Conservation (phyloP, 139 green algal species). For the Micractinium sp. region DNA sequence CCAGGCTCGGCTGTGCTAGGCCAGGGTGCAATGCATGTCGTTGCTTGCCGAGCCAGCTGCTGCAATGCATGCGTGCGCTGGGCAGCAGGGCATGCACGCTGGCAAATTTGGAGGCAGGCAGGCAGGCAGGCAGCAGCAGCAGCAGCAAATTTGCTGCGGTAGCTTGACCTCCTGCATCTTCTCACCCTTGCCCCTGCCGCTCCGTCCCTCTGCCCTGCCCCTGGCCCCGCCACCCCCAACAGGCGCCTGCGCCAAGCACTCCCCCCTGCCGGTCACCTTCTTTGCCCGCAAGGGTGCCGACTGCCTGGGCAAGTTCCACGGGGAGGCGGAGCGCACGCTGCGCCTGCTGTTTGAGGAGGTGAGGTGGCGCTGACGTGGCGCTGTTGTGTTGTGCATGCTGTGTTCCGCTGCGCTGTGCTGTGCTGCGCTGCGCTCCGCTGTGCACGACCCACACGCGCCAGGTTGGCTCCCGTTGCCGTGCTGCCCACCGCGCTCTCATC, state of each 20-base stretch:
- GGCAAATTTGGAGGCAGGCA: background rate
- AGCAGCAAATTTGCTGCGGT: background rate
- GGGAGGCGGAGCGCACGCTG: slow-evolving; percentile 89
- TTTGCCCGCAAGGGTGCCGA: slow-evolving; percentile 89
- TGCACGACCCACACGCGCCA: too few relatives aligned
- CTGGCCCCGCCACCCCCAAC: background rate
- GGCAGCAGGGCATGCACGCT: background rate
- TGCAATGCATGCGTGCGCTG: too few relatives aligned
- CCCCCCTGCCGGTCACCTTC: slow-evolving; percentile 70
- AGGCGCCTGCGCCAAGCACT: slow-evolving; percentile 56
- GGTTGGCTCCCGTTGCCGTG: too few relatives aligned
- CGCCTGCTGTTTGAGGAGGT: slow-evolving; percentile 86
- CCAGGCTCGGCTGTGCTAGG: too few relatives aligned
- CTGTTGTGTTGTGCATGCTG: background rate
- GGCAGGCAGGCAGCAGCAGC: too few relatives aligned
- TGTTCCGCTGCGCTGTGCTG: too few relatives aligned
- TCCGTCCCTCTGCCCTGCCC: background rate
- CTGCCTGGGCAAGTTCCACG: slow-evolving; percentile 90
- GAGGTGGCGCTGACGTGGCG: background rate
- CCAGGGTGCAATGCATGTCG: too few relatives aligned
- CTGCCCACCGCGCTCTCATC: too few relatives aligned
- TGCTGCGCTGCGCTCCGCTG: too few relatives aligned
- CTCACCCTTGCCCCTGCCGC: background rate
- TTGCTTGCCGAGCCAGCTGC: too few relatives aligned
- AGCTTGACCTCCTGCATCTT: background rate